Conservation (phyloP, 208 protist genomes). For the Acanthamoeba castellanii region DNA sequence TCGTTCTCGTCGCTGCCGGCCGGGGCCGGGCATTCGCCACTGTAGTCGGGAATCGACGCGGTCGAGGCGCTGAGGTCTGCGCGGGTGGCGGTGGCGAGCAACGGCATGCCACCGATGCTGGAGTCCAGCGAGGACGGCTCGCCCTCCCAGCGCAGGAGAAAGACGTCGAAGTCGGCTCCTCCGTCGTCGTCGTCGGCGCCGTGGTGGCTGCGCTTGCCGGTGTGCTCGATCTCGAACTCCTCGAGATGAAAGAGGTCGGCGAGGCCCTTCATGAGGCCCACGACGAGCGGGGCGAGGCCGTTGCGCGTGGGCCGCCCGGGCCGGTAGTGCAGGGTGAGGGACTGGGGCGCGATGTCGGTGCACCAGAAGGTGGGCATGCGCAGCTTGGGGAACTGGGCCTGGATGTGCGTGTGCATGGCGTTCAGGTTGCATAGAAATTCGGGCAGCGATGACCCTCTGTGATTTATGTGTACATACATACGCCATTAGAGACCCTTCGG, state of each 20-base stretch:
- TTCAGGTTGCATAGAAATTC: constrained; percentile 27
- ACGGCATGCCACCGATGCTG: neutral
- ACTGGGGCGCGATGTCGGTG: neutral
- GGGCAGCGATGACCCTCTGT: neutral
- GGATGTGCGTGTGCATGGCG: constrained; percentile 22
- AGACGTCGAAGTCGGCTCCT: neutral
- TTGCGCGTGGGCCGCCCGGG: neutral
- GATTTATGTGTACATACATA: neutral
- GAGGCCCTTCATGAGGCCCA: constrained; percentile 27
- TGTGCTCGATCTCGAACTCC: constrained; percentile 20
- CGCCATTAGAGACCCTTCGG: no score
- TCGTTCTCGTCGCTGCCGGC: neutral
- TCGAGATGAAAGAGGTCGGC: neutral
- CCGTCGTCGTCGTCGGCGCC: neutral
- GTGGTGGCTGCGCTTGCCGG: neutral
- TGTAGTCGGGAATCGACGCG: neutral
- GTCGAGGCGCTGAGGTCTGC: neutral
- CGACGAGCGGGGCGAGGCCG: neutral
- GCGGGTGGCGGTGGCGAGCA: neutral
- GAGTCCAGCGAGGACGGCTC: neutral
- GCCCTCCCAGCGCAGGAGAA: neutral
- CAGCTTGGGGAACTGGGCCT: constrained; percentile 27
- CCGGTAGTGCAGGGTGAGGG: neutral
- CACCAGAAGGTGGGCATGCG: constrained; percentile 31
- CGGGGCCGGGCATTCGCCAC: neutral